A percentile compares a stretch with the other conserved stretches of the same genome.
These are phyloP conservation scores for Porcisia hertigi DNA, from an alignment of 208 protist species.

Conservation along the genomic window DNA sequence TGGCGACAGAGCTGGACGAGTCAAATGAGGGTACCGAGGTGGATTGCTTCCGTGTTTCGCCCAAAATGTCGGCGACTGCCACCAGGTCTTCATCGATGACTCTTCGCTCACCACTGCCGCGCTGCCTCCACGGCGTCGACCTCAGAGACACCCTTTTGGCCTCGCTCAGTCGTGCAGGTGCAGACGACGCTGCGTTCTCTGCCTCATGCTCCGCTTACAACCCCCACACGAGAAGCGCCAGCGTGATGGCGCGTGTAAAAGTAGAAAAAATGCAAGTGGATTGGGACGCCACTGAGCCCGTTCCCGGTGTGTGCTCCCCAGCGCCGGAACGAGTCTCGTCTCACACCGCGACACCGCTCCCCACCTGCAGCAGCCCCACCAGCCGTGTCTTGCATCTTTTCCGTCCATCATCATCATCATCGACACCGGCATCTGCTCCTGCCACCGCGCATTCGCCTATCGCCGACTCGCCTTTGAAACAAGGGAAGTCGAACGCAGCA, in stretches of 20 bases:
- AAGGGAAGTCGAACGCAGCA: neutral
- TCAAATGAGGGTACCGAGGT: neutral
- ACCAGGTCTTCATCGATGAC: neutral
- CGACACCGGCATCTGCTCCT: neutral
- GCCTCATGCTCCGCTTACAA: neutral
- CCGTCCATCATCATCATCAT: conserved; percentile 1
- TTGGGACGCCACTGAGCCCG: neutral
- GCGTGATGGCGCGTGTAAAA: neutral
- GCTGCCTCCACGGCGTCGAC: conserved; percentile 10
- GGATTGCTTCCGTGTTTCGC: neutral
- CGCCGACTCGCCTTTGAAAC: neutral
- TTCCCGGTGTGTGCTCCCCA: neutral
- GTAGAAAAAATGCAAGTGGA: conserved; percentile 2
- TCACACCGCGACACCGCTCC: neutral
- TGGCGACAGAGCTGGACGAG: conserved; percentile 32
- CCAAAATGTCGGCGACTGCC: neutral
- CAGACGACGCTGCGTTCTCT: neutral
- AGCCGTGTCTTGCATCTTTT: conserved; percentile 18
- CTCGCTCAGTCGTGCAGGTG: neutral
- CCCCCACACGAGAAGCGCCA: neutral
- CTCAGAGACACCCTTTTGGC: conserved; percentile 19
- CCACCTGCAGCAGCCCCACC: conserved; percentile 3
- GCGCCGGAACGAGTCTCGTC: neutral
- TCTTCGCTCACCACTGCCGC: conserved; percentile 14
- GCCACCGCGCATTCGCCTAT: neutral